phyloP scores from a whole-genome alignment of 176 grass and related monocot species.

The Carex kokanica region DNA sequence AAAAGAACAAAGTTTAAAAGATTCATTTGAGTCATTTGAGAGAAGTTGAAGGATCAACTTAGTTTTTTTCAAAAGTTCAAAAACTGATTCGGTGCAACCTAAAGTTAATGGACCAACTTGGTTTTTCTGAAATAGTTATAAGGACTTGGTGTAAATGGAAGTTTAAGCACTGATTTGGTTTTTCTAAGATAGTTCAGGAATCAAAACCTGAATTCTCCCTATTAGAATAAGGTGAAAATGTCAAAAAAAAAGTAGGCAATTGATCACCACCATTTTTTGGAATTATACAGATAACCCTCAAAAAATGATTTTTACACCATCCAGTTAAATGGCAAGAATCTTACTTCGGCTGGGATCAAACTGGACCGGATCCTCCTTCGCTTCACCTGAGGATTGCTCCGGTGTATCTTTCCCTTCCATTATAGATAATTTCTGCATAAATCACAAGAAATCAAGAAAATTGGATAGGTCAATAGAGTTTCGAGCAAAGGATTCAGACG shows the following conservation, averaged over 20 bases:
- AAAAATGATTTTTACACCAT: neutral
- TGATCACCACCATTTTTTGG: neutral
- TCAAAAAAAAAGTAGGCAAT: neutral
- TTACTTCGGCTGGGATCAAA: slow-evolving; percentile 87
- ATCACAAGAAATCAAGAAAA: neutral
- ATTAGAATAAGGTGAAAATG: neutral
- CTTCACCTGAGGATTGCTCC: slow-evolving; percentile 23
- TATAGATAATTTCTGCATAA: neutral
- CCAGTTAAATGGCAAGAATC: neutral
- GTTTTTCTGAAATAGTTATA: too few relatives aligned
- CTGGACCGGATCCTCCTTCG: slow-evolving; percentile 40
- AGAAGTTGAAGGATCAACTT: too few relatives aligned
- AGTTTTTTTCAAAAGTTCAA: too few relatives aligned
- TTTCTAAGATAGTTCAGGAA: too few relatives aligned
- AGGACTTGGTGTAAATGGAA: too few relatives aligned
- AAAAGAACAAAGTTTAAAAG: too few relatives aligned
- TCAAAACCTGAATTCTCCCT: too few relatives aligned
- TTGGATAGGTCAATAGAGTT: neutral
- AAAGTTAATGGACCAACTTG: too few relatives aligned
- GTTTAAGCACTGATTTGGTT: too few relatives aligned
- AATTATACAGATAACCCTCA: neutral
- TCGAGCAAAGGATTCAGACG: neutral
- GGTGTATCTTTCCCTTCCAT: slow-evolving; percentile 36
- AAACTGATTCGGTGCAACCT: too few relatives aligned
- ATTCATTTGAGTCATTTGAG: too few relatives aligned